Conservation (phyloP, 495 filamentous ascomycete species). For the Darksidea phi region DNA sequence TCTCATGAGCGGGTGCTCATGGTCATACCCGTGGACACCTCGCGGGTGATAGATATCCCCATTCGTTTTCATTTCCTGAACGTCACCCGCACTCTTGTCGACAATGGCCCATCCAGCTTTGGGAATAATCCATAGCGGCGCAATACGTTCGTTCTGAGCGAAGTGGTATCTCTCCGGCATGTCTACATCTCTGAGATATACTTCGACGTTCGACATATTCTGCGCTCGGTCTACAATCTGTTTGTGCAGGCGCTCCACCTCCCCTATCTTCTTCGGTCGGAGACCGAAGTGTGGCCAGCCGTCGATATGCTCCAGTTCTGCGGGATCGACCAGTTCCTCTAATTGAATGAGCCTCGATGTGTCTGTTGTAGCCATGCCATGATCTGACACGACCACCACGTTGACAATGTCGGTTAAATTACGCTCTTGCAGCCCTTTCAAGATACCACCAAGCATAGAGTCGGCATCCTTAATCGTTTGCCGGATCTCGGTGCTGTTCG, state of each 20-base stretch:
- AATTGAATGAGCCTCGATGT: conserved; percentile 80
- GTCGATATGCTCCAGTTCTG: conserved; percentile 76
- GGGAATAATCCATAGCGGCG: conserved; percentile 88
- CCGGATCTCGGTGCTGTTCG: conserved; percentile 88
- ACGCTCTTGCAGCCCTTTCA: conserved; percentile 72
- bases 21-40: conserved; percentile 88
- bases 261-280: conserved; percentile 67
- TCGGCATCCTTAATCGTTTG: conserved; percentile 74
- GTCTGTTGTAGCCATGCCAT: conserved; percentile 95
- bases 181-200: conserved; percentile 73
- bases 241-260: conserved; percentile 46
- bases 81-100: conserved; percentile 71
- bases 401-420: conserved; percentile 90
- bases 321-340: conserved; percentile 81
- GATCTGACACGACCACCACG: conserved; percentile 95
- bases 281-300: conserved; percentile 94
- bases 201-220: conserved; percentile 67
- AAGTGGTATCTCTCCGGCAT: conserved; percentile 94
- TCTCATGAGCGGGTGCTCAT: conserved; percentile 85
- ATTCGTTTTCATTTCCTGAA: conserved; percentile 58
- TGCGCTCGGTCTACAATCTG: conserved; percentile 50
- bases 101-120: conserved; percentile 89
- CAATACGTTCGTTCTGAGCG: conserved; percentile 77
- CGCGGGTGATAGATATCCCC: conserved; percentile 68
- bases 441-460: conserved; percentile 69